Evolutionary conservation across 106 monocot genomes (phyloP), one percentile per base, ranked within the genome.

Genomic region (Triglochin maritima): DNA sequence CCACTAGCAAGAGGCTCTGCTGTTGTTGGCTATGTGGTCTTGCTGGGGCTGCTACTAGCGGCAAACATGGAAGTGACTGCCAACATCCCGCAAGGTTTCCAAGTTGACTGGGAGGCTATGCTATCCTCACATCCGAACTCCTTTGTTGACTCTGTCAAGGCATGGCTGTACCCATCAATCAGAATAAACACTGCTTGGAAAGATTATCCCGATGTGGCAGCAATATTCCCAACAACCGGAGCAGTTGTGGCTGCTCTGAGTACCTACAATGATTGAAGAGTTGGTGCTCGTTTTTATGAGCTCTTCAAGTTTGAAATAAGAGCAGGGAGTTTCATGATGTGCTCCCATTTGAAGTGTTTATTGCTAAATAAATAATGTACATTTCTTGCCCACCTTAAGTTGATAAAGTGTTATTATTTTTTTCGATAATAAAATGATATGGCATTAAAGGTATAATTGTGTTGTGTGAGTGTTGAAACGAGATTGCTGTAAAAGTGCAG

Each of bases 101-200:
- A 90, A 67, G 87, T 90, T 17, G 95, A 95, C 56, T 95, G 95
- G 95, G 95, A 95, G 47, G 95, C 95, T 7, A 87, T 95, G 59
- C 69, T 90, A 44, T 77, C 90, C 11, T 65, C 83, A 17, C 79
- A 72, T 46, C 83, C 85, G 3, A 81, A 95, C 4, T 60, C 59
- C 11, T 95, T 95, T 60, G 13, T 84, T 7, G 70, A 81, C 17
- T 57, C 81, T 6, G 64, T 87, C 3, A 90, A 85, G 73, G 17
- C 62, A 0, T 95, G 95, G 95, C 72, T 95, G 10, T 81, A 87
- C 62, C 87, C 90, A 49, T 79, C 90, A 4, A 52, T 88, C 56
- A 87, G 63, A 71, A 74, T 81, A 12, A 85, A 69, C 76, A 72
- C 81, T 1, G 11, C 79, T 2, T 87, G 87, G 90, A 95, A 87